A percentile compares a stretch with the other conserved stretches of the same genome.
Conservation (phyloP, 208 protist species). For the Balamuthia mandrillaris region DNA sequence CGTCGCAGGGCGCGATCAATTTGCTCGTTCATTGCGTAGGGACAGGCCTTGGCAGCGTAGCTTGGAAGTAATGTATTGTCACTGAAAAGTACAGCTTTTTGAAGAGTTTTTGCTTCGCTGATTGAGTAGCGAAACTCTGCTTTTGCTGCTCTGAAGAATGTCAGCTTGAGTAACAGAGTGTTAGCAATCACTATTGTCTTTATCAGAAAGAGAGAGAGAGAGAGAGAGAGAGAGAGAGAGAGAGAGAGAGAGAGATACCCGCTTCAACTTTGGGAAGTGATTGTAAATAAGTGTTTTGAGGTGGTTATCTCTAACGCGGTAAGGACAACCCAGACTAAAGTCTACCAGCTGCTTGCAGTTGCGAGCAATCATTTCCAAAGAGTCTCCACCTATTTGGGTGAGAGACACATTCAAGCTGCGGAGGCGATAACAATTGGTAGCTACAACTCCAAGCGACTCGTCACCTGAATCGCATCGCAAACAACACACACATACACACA, state of each 20-base stretch:
- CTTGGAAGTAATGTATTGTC: slow-evolving; percentile 14
- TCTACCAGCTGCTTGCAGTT: slow-evolving; percentile 4
- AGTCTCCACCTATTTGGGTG: slow-evolving; percentile 22
- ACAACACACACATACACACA: not conserved
- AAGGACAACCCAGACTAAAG: not conserved
- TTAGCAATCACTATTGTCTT: not conserved
- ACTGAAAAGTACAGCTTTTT: not conserved
- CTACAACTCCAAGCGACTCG: not conserved
- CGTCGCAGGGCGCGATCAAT: no score
- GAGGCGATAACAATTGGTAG: not conserved
- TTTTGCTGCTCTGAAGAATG: not conserved
- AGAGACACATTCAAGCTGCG: not conserved
- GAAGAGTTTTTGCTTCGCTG: not conserved
- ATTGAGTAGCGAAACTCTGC: slow-evolving; percentile 14
- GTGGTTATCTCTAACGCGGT: not conserved
- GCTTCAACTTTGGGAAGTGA: slow-evolving; percentile 2
- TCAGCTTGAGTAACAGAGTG: not conserved
- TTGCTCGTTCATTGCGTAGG: not conserved
- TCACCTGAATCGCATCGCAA: no score
- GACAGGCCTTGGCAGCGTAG: not conserved
- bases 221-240: not conserved
- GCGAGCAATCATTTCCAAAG: not conserved
- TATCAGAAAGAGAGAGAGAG: not conserved
- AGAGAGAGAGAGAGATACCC: not conserved
- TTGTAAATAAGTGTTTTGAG: slow-evolving; percentile 35